Percentiles rank a stretch among this genome's conserved stretches.
phyloP scores from a whole-genome alignment of 352 stramenopile genomes.

The Phytophthora tentaculata region DNA sequence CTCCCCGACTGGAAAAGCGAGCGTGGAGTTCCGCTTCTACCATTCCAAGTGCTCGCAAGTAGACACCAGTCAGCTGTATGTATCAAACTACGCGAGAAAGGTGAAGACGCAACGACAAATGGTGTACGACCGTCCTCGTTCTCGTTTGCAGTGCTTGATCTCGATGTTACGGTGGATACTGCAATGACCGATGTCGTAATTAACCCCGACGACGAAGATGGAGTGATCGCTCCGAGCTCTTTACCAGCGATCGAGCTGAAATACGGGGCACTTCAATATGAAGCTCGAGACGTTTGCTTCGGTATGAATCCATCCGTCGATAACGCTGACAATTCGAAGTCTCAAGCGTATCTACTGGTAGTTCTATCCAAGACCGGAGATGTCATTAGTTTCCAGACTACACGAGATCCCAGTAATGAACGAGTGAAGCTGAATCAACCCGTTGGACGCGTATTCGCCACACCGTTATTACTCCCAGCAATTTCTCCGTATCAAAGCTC shows the following conservation, averaged over 20 bases:
- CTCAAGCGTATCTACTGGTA: constrained; percentile 46
- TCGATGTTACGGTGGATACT: constrained; percentile 22
- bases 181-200: constrained; percentile 21
- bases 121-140: constrained; percentile 18
- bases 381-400: constrained; percentile 53
- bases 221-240: constrained; percentile 4
- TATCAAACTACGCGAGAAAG: constrained; percentile 54
- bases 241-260: constrained; percentile 39
- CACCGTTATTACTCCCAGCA: constrained; percentile 46
- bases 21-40: constrained; percentile 50
- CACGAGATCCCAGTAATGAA: constrained; percentile 46
- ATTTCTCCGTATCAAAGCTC: constrained; percentile 36
- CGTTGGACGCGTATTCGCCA: constrained; percentile 60
- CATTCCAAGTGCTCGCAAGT: constrained; percentile 54
- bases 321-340: constrained; percentile 13
- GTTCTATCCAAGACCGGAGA: constrained; percentile 61
- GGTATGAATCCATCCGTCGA: constrained; percentile 29
- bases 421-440: constrained; percentile 47
- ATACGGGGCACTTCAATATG: constrained; percentile 38
- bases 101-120: constrained; percentile 21
- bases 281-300: constrained; percentile 70
- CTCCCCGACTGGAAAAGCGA: constrained; percentile 70
- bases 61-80: constrained; percentile 51
- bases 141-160: constrained; percentile 57
- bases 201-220: constrained; percentile 34